These are phyloP conservation scores for Saitozyma sp. DNA, from an alignment of 768 basidiomycete genomes.

Conservation along the genomic window DNA sequence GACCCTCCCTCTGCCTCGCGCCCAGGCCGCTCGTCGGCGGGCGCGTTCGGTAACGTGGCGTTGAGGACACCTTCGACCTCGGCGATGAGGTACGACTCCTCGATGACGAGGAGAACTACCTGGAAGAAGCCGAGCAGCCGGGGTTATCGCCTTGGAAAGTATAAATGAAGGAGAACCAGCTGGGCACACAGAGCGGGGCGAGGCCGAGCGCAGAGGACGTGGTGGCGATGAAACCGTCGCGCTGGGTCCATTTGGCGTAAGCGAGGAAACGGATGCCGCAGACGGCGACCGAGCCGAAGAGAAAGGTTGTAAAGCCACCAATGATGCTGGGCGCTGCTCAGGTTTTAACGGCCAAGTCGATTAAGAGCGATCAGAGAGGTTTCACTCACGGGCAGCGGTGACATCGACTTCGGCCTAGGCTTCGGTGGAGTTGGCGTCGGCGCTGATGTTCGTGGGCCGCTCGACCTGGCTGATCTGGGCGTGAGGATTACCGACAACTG, in stretches of 20 bases:
- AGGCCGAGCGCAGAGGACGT: conserved; percentile 23
- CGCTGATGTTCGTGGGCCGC: too few species aligned
- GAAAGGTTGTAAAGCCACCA: conserved; percentile 30
- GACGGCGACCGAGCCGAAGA: conserved; percentile 27
- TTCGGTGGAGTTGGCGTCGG: too few species aligned
- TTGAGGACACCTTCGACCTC: conserved; percentile 25
- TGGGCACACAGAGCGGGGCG: conserved; percentile 22
- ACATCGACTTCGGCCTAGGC: too few species aligned
- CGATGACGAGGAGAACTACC: conserved; percentile 23
- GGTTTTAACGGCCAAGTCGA: too few species aligned
- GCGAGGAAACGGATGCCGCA: conserved; percentile 27
- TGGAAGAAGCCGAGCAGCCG: conserved; percentile 26
- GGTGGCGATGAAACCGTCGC: conserved; percentile 33
- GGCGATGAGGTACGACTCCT: too few species aligned
- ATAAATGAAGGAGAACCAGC: conserved; percentile 30
- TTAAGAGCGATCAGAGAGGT: too few species aligned
- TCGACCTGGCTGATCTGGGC: too few species aligned
- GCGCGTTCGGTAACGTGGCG: conserved; percentile 15
- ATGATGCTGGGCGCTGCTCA: conserved; percentile 16
- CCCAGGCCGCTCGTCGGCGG: conserved; percentile 3
- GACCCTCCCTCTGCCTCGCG: conserved; percentile 1
- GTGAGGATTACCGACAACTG: too few species aligned
- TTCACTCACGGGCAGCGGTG: too few species aligned
- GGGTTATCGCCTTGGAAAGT: conserved; percentile 26
- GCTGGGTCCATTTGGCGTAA: conserved; percentile 27